Evolutionary conservation across 1,139 yeast species (phyloP).

Genomic region (Meyerozyma elateridarum): DNA sequence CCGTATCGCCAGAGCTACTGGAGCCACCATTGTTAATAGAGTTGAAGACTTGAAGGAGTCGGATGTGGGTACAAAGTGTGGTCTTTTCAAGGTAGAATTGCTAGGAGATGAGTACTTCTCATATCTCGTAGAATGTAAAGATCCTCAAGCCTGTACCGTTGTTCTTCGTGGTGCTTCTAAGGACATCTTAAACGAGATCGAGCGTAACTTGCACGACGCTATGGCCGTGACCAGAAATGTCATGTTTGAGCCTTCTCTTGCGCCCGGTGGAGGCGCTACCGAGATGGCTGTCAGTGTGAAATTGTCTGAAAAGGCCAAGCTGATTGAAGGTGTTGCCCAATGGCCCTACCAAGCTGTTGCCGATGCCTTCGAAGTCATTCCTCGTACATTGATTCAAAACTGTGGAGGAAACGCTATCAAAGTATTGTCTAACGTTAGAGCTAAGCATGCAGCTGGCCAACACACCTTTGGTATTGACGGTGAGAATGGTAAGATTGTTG

Average conservation of each 20-base stretch:
- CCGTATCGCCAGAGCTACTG: constrained; percentile 95
- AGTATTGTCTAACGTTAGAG: constrained; percentile 83
- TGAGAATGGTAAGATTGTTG: constrained; percentile 87
- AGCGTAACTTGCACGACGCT: constrained; percentile 96
- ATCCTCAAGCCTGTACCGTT: constrained; percentile 93
- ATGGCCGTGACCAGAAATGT: constrained; percentile 98
- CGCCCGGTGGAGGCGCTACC: constrained; percentile 99
- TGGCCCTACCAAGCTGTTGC: constrained; percentile 99
- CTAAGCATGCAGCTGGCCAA: constrained; percentile 90
- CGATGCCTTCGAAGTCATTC: constrained; percentile 97
- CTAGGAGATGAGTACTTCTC: constrained; percentile 98
- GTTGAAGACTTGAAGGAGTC: constrained; percentile 89
- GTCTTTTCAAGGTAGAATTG: constrained; percentile 85
- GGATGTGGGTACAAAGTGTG: constrained; percentile 87
- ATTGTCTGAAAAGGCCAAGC: constrained; percentile 85
- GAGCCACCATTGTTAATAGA: constrained; percentile 95
- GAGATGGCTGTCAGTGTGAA: constrained; percentile 97
- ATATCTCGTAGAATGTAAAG: constrained; percentile 70
- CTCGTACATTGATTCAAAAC: constrained; percentile 93
- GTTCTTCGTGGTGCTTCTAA: constrained; percentile 94
- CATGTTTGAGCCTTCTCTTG: constrained; percentile 85
- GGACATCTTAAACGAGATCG: constrained; percentile 93
- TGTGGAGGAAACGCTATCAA: constrained; percentile 97
- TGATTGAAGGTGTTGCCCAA: constrained; percentile 91
- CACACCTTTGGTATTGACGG: constrained; percentile 92